These are phyloP conservation scores for Penicillium crustosum DNA, from an alignment of 2,329 filamentous ascomycete genomes.

Conservation along the genomic window DNA sequence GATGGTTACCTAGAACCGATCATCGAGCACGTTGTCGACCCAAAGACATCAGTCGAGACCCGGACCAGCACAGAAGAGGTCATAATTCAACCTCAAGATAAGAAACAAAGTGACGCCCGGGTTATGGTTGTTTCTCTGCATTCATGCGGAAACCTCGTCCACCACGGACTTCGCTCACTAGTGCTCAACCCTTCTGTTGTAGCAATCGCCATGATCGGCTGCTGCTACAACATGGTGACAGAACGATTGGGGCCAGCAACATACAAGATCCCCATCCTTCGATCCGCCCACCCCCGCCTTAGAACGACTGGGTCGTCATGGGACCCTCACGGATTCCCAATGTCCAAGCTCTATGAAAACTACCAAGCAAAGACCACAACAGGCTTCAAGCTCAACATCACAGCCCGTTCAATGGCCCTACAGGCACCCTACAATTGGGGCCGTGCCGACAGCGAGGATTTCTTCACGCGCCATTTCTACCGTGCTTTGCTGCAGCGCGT, in stretches of 20 bases:
- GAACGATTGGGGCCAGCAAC: conserved; percentile 84
- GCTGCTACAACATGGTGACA: conserved; percentile 95
- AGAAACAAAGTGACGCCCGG: conserved; percentile 24
- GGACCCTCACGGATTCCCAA: conserved; percentile 90
- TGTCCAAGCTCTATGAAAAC: conserved; percentile 69
- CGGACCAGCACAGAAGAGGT: conserved; percentile 3
- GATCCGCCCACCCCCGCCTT: conserved; percentile 71
- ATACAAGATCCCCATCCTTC: conserved; percentile 76
- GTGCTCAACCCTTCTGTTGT: conserved; percentile 78
- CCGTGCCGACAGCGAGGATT: conserved; percentile 72
- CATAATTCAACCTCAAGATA: not conserved
- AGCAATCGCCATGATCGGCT: conserved; percentile 93
- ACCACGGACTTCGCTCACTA: conserved; percentile 86
- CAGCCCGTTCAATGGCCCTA: conserved; percentile 95
- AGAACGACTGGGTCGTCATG: conserved; percentile 66
- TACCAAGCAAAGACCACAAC: conserved; percentile 53
- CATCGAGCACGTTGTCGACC: conserved; percentile 37
- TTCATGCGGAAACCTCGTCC: conserved; percentile 95
- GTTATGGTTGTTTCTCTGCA: conserved; percentile 94
- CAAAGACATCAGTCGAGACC: conserved; percentile 9
- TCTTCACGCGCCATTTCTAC: conserved; percentile 93
- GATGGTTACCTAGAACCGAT: conserved; percentile 45
- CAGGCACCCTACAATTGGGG: conserved; percentile 96
- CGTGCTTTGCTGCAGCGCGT: conserved; percentile 86
- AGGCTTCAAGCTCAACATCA: conserved; percentile 87